phyloP scores from a whole-genome alignment of 495 filamentous ascomycete species.

The Chaetomidium leptoderma region DNA sequence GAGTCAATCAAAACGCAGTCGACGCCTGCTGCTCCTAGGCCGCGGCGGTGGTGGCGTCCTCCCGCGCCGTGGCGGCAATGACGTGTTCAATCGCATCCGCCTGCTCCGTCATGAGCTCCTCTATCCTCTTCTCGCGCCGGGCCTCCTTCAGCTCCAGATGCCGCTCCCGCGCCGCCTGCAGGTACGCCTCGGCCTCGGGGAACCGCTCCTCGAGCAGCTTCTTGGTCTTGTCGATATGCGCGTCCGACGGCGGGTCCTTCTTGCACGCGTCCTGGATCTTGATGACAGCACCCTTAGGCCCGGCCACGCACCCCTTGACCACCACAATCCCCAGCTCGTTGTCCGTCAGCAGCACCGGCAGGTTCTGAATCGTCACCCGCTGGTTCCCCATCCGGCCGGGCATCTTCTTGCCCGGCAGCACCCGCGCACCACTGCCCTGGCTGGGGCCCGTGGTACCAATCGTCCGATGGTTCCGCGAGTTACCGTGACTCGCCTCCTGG shows the following conservation, averaged over 20 bases:
- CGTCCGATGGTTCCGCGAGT: constrained; percentile 82
- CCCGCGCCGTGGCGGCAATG: constrained; percentile 4
- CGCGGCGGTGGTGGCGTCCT: background rate
- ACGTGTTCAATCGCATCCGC: constrained; percentile 15
- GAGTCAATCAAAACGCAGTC: background rate
- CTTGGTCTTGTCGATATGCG: constrained; percentile 37
- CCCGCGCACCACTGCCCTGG: constrained; percentile 87
- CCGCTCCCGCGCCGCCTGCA: constrained; percentile 37
- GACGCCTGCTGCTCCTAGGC: background rate
- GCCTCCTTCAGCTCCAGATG: constrained; percentile 44
- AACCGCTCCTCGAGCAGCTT: constrained; percentile 37
- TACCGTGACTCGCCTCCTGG: constrained; percentile 90
- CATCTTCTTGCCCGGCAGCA: constrained; percentile 96
- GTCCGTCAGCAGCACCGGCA: constrained; percentile 84
- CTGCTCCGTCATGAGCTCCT: constrained; percentile 21
- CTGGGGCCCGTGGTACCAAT: constrained; percentile 82
- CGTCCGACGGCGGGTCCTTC: constrained; percentile 70
- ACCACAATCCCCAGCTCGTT: constrained; percentile 79
- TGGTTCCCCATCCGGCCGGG: constrained; percentile 88
- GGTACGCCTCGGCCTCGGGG: constrained; percentile 32
- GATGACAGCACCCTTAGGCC: constrained; percentile 78
- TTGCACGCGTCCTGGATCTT: constrained; percentile 88
- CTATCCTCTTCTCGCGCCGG: constrained; percentile 37
- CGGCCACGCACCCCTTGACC: constrained; percentile 77
- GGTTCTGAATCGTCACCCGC: constrained; percentile 80